These are phyloP conservation scores for Citrus maxima DNA, from an alignment of 345 rosid species.

Conservation along the genomic window DNA sequence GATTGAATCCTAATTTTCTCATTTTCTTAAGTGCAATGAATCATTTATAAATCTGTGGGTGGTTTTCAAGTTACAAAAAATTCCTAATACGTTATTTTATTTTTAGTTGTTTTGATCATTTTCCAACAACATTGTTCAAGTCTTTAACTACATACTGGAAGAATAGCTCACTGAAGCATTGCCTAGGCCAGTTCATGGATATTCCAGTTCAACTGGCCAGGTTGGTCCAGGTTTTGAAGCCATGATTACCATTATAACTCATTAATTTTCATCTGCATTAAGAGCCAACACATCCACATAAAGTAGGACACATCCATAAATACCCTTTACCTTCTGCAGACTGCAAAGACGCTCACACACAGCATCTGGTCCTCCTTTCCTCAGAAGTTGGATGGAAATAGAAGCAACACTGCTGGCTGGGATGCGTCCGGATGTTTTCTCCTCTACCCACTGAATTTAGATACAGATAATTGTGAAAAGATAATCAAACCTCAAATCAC, in stretches of 20 bases:
- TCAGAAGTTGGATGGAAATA: constrained; percentile 69
- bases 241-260: neutral
- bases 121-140: neutral
- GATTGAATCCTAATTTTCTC: neutral
- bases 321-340: constrained; percentile 57
- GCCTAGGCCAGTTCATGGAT: neutral
- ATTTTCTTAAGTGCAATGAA: neutral
- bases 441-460: constrained; percentile 84
- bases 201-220: neutral
- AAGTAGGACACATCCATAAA: neutral
- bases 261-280: neutral
- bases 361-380: constrained; percentile 92
- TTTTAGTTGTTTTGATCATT: neutral
- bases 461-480: constrained; percentile 10
- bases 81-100: neutral
- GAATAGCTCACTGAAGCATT: neutral
- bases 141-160: neutral
- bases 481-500: constrained; percentile 9
- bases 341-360: constrained; percentile 75
- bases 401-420: constrained; percentile 69
- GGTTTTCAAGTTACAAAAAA: neutral
- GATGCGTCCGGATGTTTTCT: constrained; percentile 71
- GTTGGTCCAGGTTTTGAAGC: neutral
- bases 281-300: neutral
- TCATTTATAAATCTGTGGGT: neutral